Base-by-base conservation (phyloP, 2,329 filamentous ascomycete genomes). In the Fusarium camptoceras region DNA sequence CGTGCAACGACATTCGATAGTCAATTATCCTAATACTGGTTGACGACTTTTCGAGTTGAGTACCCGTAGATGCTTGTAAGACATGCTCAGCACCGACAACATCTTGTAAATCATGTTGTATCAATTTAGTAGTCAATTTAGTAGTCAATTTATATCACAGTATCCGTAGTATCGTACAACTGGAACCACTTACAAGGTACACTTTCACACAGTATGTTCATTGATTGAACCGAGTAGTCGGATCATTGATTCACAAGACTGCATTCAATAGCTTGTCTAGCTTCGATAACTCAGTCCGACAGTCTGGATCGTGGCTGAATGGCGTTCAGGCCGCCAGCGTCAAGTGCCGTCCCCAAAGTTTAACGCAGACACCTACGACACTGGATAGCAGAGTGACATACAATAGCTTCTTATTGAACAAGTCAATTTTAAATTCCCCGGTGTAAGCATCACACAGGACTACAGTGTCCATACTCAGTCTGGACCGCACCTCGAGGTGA, bases 241-340 rank as follows among this genome's bases (percentile, higher is more conserved):
- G 63, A 55, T 55, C 39, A 27, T 49, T 60, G 43, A 59, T 30
- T 66, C 43, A 66, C 44, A 30, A 37, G 44, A 31, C 48, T 49
- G 51, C 27, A 55, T 46, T 39, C 46, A 46, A 51, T 47, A 59
- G 48, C 39, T 49, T 59, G 49, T 42, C 24, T 66, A 54, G 61
- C 44, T 65, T 55, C 46, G 46, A 47, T n/a, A 59, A 50, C 51
- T 27, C 55, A 66, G 63, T 66, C 63, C 62, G 55, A 61, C 62
- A 66, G 63, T 55, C 43, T 66, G 62, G 62, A 34, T 61, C 31
- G 62, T 66, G 63, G 63, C 63, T 66, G 48, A 49, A 66, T 49
- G 63, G 63, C 55, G 62, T 41, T 22, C 43, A 66, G 62, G 41
- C 54, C 42, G 28, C 54, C 64, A 64, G 42, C 22, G 47, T 24